Base-by-base conservation (phyloP, 1,284 basidiomycete genomes). In the Puccinia hordei region DNA sequence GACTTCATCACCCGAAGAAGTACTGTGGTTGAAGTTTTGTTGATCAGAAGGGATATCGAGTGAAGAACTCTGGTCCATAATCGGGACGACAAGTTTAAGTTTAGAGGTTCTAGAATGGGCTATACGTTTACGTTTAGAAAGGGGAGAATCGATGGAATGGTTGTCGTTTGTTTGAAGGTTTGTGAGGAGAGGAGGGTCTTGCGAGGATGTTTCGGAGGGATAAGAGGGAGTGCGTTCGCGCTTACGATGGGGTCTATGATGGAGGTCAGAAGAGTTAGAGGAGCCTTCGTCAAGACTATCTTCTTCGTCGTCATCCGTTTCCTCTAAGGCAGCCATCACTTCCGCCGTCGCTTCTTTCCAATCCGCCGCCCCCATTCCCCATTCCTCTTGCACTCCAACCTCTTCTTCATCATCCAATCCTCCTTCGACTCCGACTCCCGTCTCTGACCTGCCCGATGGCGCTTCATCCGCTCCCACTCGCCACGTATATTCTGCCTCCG, bases 401-500 rank as follows among this genome's bases (percentile, higher is more conserved):
- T 27, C 59, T 17, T 38, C 59, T 30, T 61, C 53, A 2, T 73
- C 72, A 22, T 61, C 55, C 33, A 22, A 66, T n/a, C 27, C n/a
- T 49, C 55, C 66, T 33, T 27, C 49, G 2, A 0, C 17, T 9
- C 33, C 33, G 22, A 22, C 46, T 2, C 10, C 46, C 63, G 27
- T 38, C 3, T 12, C 33, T 13, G 27, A 13, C 13, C 44, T 41
- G 5, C 65, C 33, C 27, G 65, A 78, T 10, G 81, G 81, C n/a
- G 57, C 53, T 8, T 53, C 74, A 1, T 82, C 81, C 19, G 85
- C 63, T 1, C 17, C 44, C 12, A 33, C 8, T 44, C 76, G 44
- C 78, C 78, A 80, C 9, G 91, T 86, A 86, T 94, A 94, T 24
- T 88, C 87, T 0, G 86, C 87, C 86, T 95, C 94, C 82, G 91